Evolutionary conservation across 2,329 filamentous ascomycete species (phyloP).

Genomic region (Ramichloridium luteum): DNA sequence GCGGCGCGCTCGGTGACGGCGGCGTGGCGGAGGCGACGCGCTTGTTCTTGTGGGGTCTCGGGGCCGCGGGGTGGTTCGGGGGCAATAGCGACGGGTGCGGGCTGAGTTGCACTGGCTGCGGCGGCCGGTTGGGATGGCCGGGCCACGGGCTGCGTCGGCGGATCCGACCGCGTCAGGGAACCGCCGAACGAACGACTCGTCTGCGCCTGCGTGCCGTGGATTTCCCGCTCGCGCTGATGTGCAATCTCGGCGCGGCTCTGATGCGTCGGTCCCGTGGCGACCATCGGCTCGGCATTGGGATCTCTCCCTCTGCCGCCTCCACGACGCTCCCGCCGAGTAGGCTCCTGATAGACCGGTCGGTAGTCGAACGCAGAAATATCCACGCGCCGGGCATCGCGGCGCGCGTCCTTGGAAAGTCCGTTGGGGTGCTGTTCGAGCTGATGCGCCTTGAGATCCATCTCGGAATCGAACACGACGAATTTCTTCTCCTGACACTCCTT

Average conservation of each 20-base stretch:
- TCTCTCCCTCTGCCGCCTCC: conserved; percentile 62
- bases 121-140: conserved; percentile 27
- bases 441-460: conserved; percentile 90
- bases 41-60: conserved; percentile 64
- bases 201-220: conserved; percentile 74
- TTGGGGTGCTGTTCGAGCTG: conserved; percentile 73
- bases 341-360: conserved; percentile 55
- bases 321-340: conserved; percentile 39
- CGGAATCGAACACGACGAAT: conserved; percentile 89
- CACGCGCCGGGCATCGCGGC: conserved; percentile 71
- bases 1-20: conserved; percentile 77
- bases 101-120: conserved; percentile 32
- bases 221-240: conserved; percentile 82
- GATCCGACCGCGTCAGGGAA: conserved; percentile 22
- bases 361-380: conserved; percentile 81
- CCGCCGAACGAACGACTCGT: conserved; percentile 75
- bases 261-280: conserved; percentile 64
- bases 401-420: conserved; percentile 66
- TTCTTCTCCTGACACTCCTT: conserved; percentile 90
- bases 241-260: conserved; percentile 78
- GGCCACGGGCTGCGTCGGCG: conserved; percentile 43
- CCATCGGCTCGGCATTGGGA: conserved; percentile 71
- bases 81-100: conserved; percentile 24
- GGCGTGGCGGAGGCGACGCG: conserved; percentile 64
- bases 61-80: conserved; percentile 22